Base-by-base conservation (phyloP, 2,329 filamentous ascomycete genomes). In the Pseudocercospora fijiensis region DNA sequence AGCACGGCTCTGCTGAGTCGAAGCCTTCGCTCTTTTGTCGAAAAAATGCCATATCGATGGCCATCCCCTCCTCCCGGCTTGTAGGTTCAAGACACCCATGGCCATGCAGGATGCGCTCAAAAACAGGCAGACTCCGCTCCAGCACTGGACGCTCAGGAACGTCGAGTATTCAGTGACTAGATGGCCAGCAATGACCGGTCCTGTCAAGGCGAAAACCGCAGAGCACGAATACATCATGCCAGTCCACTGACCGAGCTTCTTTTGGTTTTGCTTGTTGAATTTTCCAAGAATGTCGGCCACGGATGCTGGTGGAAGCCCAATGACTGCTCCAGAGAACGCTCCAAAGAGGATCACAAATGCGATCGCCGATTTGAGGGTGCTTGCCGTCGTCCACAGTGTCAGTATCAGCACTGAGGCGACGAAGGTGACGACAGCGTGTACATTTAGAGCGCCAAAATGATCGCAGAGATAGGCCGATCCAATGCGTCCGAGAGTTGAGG, bases 161-260 rank as follows among this genome's bases (percentile, higher is more conserved):
- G 72, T 77, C 11, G 73, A 64, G 63, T 76, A 81, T 33, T 72
- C 49, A 1, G 75, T 76, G 65, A 83, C 78, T 45, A 83, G 71
- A 63, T 80, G 74, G 9, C 81, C 82, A 18, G 79, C 78, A 61
- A 83, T 78, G 62, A 83, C 71, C 1, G 82, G 81, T 2, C 82
- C 82, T 4, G 76, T 73, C 9, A 84, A 75, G 1, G 80, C 76
- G n/a, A 78, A 79, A 1, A 79, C 69, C 1, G 80, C 80, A 8
- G 80, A 77, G 51, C 74, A 72, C 10, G 77, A 78, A 73, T 83
- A 84, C 81, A 83, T 82, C 81, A 83, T 82, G 47, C 82, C 82
- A 2, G 77, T 79, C 81, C 82, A 83, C 59, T 83, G 81, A 13
- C 82, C 82, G 7, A 83, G 77, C 61, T 78, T 79, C 57, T 76